Evolutionary conservation across 2,329 filamentous ascomycete species (phyloP).

Genomic region (Cercospora beticola): DNA sequence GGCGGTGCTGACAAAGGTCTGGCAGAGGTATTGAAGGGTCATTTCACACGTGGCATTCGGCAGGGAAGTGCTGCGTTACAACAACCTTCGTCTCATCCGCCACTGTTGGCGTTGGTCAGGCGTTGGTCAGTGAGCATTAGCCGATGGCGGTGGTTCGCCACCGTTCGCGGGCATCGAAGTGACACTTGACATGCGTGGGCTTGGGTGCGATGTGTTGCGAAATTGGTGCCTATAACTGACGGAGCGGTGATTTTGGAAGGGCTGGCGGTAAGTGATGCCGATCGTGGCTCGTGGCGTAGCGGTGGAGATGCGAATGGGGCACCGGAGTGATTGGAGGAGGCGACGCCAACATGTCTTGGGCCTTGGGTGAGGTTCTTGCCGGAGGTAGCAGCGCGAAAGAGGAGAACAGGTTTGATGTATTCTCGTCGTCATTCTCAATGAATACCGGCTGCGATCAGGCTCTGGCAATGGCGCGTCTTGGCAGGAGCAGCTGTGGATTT

Average conservation of each 20-base stretch:
- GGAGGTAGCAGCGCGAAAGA: neutral
- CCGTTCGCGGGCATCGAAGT: neutral
- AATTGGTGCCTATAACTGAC: constrained; percentile 10
- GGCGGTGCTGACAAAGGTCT: neutral
- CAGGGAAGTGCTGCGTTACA: neutral
- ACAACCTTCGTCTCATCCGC: neutral
- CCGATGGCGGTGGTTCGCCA: neutral
- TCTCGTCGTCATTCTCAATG: neutral
- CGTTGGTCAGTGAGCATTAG: neutral
- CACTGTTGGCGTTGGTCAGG: neutral
- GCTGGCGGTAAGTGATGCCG: neutral
- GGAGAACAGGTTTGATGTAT: neutral
- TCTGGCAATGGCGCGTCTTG: neutral
- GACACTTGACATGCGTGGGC: constrained; percentile 4
- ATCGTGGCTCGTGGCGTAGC: neutral
- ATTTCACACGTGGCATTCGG: neutral
- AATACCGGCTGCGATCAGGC: neutral
- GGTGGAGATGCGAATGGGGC: neutral
- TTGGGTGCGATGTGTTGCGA: constrained; percentile 10
- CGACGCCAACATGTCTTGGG: neutral
- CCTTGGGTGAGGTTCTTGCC: neutral
- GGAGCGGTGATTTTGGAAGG: neutral
- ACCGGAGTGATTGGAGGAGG: neutral
- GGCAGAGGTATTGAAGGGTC: neutral
- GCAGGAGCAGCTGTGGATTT: neutral